A percentile compares a stretch with the other conserved stretches of the same genome.
These are phyloP conservation scores for Paraconiothyrium sp. DNA, from an alignment of 2,329 filamentous ascomycete genomes.

Conservation along the genomic window DNA sequence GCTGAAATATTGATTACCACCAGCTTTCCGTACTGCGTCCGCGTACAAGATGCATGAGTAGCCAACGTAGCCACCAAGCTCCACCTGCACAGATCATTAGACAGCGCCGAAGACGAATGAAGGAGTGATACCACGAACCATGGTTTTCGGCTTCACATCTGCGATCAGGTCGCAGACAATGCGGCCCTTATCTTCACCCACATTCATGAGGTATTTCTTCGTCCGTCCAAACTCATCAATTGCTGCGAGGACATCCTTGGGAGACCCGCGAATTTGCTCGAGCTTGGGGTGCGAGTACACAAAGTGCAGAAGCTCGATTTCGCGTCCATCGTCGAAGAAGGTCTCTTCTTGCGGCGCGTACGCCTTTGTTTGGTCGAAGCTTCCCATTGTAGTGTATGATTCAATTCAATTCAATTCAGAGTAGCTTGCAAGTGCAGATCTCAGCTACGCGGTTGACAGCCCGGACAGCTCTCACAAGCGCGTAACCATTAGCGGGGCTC, in stretches of 20 bases:
- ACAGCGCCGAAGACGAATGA: neutral
- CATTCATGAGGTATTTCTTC: conserved; percentile 80
- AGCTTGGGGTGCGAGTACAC: conserved; percentile 70
- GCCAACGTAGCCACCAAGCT: conserved; percentile 82
- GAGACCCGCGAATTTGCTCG: conserved; percentile 70
- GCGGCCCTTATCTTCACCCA: conserved; percentile 77
- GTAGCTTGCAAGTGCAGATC: neutral
- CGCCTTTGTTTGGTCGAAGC: conserved; percentile 55
- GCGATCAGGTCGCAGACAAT: conserved; percentile 75
- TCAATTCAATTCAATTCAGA: conserved; percentile 7
- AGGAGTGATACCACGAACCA: conserved; percentile 56
- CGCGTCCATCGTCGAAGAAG: conserved; percentile 74
- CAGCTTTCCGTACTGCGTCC: conserved; percentile 69
- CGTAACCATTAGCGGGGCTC: conserved; percentile 37
- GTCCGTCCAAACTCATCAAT: conserved; percentile 76
- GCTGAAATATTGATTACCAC: conserved; percentile 73
- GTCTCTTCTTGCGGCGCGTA: conserved; percentile 58
- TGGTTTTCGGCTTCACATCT: conserved; percentile 70
- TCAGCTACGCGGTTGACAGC: conserved; percentile 11
- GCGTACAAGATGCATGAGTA: conserved; percentile 84
- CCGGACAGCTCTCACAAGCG: conserved; percentile 27
- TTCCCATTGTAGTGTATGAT: conserved; percentile 32
- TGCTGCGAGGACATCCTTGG: conserved; percentile 69
- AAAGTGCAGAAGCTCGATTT: conserved; percentile 76
- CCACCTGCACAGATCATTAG: conserved; percentile 59